These are phyloP conservation scores for Raddia distichophylla DNA, from an alignment of 176 grass and related monocot species.

Conservation along the genomic window DNA sequence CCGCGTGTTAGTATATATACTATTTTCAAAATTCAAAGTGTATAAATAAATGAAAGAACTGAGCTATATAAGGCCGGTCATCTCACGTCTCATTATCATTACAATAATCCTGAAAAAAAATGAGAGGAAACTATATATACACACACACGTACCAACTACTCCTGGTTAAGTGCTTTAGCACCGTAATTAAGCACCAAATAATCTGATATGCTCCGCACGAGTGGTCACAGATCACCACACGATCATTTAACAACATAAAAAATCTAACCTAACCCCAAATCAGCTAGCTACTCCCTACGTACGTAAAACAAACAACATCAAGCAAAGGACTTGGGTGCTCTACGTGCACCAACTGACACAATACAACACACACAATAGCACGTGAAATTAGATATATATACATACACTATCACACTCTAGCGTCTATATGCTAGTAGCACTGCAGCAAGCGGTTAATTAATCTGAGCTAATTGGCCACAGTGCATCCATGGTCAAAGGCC, in stretches of 20 bases:
- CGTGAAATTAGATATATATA: too few species aligned
- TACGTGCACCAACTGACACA: background rate
- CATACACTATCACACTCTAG: too few species aligned
- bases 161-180: background rate
- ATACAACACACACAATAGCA: background rate
- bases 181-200: background rate
- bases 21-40: background rate
- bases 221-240: constrained; percentile 14
- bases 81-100: too few species aligned
- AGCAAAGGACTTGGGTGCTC: background rate
- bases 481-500: constrained; percentile 26
- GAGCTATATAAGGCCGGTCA: too few species aligned
- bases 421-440: background rate
- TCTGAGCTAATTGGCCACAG: background rate
- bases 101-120: too few species aligned
- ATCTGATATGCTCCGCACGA: constrained; percentile 29
- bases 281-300: background rate
- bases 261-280: background rate
- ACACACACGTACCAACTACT: too few species aligned
- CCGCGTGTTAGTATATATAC: background rate
- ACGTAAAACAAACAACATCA: background rate
- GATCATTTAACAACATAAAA: background rate
- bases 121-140: background rate
- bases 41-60: background rate
- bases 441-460: background rate